These are phyloP conservation scores for Fraxinus ornus DNA, from an alignment of 305 asterid species.

Conservation along the genomic window DNA sequence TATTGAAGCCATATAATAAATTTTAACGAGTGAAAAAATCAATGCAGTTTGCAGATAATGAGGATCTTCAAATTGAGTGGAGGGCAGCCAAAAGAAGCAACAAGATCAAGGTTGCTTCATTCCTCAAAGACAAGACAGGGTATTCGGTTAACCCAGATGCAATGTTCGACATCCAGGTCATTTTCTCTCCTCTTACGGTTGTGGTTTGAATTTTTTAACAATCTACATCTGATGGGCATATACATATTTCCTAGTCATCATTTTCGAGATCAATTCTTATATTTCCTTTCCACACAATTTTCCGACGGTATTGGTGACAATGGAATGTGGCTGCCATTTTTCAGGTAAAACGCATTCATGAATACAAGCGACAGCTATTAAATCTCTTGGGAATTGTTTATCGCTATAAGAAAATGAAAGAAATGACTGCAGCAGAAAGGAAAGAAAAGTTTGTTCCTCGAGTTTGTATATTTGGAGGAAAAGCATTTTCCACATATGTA, in stretches of 20 bases:
- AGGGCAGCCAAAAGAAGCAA: conserved; percentile 74
- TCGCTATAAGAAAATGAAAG: conserved; percentile 90
- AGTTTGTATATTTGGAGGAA: conserved; percentile 92
- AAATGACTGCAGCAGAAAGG: conserved; percentile 75
- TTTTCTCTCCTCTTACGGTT: conserved; percentile 19
- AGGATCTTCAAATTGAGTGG: conserved; percentile 87
- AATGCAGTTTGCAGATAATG: conserved; percentile 74
- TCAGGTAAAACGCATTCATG: conserved; percentile 93
- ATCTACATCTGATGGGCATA: neutral
- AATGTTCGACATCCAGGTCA: conserved; percentile 92
- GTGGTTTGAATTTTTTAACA: conserved; percentile 13
- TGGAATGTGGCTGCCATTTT: conserved; percentile 20
- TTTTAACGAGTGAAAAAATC: conserved; percentile 28
- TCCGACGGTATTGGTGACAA: neutral
- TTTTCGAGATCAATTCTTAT: neutral
- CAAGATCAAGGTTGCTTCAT: conserved; percentile 65
- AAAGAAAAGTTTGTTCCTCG: conserved; percentile 75
- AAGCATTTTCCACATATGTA: conserved; percentile 81
- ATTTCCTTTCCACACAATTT: conserved; percentile 2
- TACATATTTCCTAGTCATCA: conserved; percentile 15
- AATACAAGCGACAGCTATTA: conserved; percentile 84
- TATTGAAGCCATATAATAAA: conserved; percentile 11
- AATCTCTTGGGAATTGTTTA: conserved; percentile 81
- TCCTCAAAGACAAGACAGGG: conserved; percentile 81
- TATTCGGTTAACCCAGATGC: conserved; percentile 82